phyloP scores from a whole-genome alignment of 1,284 basidiomycete genomes.

The Cutaneotrichosporon sp. region DNA sequence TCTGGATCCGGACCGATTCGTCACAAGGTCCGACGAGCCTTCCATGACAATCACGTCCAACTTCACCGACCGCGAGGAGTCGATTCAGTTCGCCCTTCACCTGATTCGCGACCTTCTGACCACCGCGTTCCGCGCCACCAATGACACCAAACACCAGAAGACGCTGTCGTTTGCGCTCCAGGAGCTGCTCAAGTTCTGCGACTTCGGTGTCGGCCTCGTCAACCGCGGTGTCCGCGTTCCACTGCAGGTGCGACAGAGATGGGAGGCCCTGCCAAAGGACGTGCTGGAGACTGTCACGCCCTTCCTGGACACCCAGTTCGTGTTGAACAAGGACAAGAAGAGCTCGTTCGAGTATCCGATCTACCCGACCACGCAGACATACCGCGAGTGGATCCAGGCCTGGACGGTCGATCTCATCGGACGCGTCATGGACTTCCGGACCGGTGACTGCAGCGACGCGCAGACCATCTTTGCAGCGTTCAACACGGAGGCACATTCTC shows the following conservation, averaged over 20 bases:
- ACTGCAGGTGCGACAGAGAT: slow-evolving; percentile 67
- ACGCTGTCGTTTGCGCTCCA: slow-evolving; percentile 91
- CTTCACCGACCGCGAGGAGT: slow-evolving; percentile 78
- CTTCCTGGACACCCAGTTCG: slow-evolving; percentile 74
- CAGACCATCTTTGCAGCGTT: slow-evolving; percentile 74
- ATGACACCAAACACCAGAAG: slow-evolving; percentile 88
- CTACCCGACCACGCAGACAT: slow-evolving; percentile 73
- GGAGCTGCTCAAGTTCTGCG: slow-evolving; percentile 83
- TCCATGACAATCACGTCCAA: slow-evolving; percentile 76
- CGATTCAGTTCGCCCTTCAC: slow-evolving; percentile 76
- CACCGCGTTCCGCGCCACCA: slow-evolving; percentile 87
- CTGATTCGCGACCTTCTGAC: slow-evolving; percentile 85
- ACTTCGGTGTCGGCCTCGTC: slow-evolving; percentile 64
- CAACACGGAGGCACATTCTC: slow-evolving; percentile 73
- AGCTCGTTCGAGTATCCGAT: slow-evolving; percentile 59
- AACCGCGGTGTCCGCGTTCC: slow-evolving; percentile 58
- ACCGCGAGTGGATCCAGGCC: slow-evolving; percentile 91
- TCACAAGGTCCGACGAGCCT: slow-evolving; percentile 55
- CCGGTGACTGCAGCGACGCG: slow-evolving; percentile 29
- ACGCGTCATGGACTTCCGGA: slow-evolving; percentile 49
- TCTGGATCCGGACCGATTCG: slow-evolving; percentile 88
- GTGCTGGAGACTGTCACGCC: slow-evolving; percentile 86
- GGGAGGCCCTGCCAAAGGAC: slow-evolving; percentile 73
- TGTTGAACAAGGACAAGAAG: slow-evolving; percentile 54
- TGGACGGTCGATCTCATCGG: slow-evolving; percentile 88